Evolutionary conservation across 73 alveolate species (phyloP).

Genomic region (Durusdinium trenchii): DNA sequence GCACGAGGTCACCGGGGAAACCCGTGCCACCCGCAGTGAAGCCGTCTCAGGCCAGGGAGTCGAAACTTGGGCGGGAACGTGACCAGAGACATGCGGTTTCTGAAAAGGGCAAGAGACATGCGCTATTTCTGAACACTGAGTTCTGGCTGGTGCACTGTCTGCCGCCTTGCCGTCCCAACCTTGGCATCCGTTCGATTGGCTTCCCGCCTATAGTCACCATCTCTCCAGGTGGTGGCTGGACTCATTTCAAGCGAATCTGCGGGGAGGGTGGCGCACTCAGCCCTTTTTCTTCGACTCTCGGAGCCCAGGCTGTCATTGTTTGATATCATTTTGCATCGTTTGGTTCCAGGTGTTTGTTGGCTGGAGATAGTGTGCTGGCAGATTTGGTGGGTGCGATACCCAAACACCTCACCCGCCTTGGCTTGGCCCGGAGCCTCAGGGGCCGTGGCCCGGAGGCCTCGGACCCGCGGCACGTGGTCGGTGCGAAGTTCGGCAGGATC

Average conservation of each 20-base stretch:
- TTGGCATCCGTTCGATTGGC: background rate
- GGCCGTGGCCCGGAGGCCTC: background rate
- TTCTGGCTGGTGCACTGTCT: conserved; percentile 56
- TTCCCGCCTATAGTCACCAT: background rate
- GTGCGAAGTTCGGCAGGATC: background rate
- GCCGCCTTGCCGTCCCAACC: conserved; percentile 43
- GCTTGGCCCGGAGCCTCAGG: conserved; percentile 43
- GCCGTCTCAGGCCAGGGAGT: conserved; percentile 61
- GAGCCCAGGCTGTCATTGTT: no score
- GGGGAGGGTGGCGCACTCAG: conserved; percentile 53
- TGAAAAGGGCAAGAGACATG: no score
- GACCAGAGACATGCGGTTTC: no score
- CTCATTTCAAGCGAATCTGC: conserved; percentile 78
- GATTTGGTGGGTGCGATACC: conserved; percentile 72
- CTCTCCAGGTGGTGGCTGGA: conserved; percentile 64
- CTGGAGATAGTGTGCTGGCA: conserved; percentile 69
- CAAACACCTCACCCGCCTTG: conserved; percentile 60
- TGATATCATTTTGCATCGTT: no score
- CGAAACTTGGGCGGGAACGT: background rate
- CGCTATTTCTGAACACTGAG: no score
- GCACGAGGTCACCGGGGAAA: conserved; percentile 62
- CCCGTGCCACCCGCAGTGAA: conserved; percentile 64
- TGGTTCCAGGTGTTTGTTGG: conserved; percentile 55
- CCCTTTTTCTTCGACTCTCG: background rate
- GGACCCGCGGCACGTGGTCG: background rate